Base-by-base conservation (phyloP, 805 yeast species). In the Teunomyces tritomae region DNA sequence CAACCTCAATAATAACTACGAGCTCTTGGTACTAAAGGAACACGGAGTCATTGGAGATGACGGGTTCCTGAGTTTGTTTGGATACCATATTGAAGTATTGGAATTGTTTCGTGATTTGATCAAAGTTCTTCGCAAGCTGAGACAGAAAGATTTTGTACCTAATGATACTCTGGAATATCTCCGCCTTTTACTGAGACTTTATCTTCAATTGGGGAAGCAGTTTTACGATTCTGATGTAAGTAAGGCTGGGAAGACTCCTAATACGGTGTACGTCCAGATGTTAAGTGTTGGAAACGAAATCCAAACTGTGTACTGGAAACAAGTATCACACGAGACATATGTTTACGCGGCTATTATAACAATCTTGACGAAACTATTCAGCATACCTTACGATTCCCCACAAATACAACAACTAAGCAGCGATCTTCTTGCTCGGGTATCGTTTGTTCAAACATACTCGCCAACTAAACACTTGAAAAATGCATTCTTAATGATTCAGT, bases 61-160 rank as follows among this genome's bases (percentile, higher is more conserved):
- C 50, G 81, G 79, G 0, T 82, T 74, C 55, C 78, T 78, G 52
- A 55, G 71, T 8, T 49, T 80, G 32, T 70, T 67, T 36, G 85
- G 85, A 0, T 76, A 71, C 53, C 77, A 78, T 42, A 65, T 73
- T 46, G 62, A 68, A 4, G 52, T 73, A 46, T 59, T 73, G 8
- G 53, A 60, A 4, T 47, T 62, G 2, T 53, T 76, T 16, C 64
- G 73, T 41, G 76, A 68, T 48, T 54, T 78, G 32, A 67, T 75
- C 33, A 76, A 73, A 49, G 52, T 67, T 3, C 53, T 68, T 41
- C 65, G 67, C 46, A 55, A 50, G 40, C 47, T 49, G 11, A 48
- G 75, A 28, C 35, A 32, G 14, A 13, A 24, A 3, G 27, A 40
- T 9, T 53, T 48, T 11, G 48, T 43, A 7, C 53, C 53, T 5